These are phyloP conservation scores for Volutella citrinella DNA, from an alignment of 2,329 filamentous ascomycete genomes.

Conservation along the genomic window DNA sequence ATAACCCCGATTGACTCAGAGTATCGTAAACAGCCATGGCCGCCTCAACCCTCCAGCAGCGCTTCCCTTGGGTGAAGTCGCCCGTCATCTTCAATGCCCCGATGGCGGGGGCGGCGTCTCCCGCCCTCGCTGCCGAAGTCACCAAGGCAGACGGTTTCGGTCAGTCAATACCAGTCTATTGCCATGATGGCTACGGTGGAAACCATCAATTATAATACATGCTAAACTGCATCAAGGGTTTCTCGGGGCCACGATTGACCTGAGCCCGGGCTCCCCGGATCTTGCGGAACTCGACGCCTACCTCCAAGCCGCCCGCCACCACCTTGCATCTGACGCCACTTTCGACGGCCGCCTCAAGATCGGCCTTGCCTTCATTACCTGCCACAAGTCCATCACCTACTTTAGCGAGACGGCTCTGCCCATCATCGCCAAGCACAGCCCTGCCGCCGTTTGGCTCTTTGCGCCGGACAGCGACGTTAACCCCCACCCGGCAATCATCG, in stretches of 20 bases:
- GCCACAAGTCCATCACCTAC: constrained; percentile 37
- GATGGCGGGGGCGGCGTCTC: constrained; percentile 32
- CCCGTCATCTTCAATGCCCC: constrained; percentile 35
- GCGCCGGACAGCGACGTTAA: constrained; percentile 48
- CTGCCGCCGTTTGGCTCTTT: constrained; percentile 66
- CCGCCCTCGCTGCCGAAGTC: constrained; percentile 35
- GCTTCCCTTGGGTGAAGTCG: constrained; percentile 28
- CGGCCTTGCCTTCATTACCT: constrained; percentile 56
- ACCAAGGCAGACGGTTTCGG: constrained; percentile 37
- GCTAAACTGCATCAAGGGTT: constrained; percentile 25
- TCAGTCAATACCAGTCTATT: too few species aligned
- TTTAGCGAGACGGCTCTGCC: constrained; percentile 45
- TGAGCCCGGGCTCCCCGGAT: constrained; percentile 27
- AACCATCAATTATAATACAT: too few species aligned
- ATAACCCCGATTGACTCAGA: too few species aligned
- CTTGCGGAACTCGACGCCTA: constrained; percentile 31
- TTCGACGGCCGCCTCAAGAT: constrained; percentile 50
- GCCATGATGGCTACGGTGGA: too few species aligned
- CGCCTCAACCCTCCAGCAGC: constrained; percentile 21
- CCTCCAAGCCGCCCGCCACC: constrained; percentile 26
- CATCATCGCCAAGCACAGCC: constrained; percentile 49
- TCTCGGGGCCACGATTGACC: constrained; percentile 29
- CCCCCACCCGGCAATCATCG: constrained; percentile 35
- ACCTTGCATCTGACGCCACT: constrained; percentile 23
- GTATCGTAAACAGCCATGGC: too few species aligned